These are phyloP conservation scores for Candida ortonii DNA, from an alignment of 805 yeast genomes.

Conservation along the genomic window DNA sequence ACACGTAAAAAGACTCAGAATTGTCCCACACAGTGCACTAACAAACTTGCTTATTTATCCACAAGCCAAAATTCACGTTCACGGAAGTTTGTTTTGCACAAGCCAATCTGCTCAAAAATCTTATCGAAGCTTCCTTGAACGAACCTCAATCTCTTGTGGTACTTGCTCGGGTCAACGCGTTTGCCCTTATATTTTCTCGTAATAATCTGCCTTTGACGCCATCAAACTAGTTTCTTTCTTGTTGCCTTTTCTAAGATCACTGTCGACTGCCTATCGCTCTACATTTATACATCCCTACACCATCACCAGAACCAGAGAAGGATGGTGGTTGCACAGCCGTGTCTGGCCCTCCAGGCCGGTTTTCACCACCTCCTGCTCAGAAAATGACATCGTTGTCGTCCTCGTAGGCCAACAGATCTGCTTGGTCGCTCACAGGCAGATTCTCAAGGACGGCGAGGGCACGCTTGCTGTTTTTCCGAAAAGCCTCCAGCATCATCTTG, in stretches of 20 bases:
- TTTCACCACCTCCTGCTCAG: background rate
- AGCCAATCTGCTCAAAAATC: too few species aligned
- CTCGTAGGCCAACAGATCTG: conserved; percentile 5
- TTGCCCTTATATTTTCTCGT: conserved; percentile 1
- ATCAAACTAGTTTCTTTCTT: conserved; percentile 5
- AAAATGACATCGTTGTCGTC: conserved; percentile 15
- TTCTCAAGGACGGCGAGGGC: conserved; percentile 45
- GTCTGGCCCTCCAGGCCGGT: background rate
- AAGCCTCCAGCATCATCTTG: conserved; percentile 44
- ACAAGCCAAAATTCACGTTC: too few species aligned
- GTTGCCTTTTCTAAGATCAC: background rate
- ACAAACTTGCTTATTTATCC: too few species aligned
- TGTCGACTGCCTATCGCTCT: too few species aligned
- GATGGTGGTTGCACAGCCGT: conserved; percentile 4
- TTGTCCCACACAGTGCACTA: too few species aligned
- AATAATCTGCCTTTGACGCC: conserved; percentile 17
- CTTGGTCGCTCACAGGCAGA: conserved; percentile 31
- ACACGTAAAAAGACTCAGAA: too few species aligned
- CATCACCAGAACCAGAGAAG: too few species aligned
- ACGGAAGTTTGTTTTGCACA: too few species aligned
- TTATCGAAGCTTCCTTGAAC: too few species aligned
- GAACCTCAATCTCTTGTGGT: too few species aligned
- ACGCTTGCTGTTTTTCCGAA: conserved; percentile 45
- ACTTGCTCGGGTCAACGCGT: conserved; percentile 3
- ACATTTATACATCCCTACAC: conserved; percentile 10